Evolutionary conservation across 2,329 filamentous ascomycete genomes (phyloP), one percentile per base, ranked within the genome.

Genomic region (Colletotrichum tanaceti): DNA sequence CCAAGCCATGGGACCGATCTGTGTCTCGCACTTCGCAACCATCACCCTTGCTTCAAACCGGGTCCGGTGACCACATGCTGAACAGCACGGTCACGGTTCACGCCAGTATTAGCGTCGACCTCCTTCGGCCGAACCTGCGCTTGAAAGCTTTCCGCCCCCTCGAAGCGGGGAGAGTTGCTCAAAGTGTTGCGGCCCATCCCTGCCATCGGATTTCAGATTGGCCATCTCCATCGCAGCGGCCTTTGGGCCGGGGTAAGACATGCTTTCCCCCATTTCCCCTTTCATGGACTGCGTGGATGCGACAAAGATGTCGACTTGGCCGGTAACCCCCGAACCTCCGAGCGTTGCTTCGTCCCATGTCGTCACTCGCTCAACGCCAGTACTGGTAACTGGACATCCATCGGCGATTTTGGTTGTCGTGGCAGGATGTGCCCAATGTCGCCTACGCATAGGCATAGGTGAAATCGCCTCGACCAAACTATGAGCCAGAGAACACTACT

Each of bases 1-100:
- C 55, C 61, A 68, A 65, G 62, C 61, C 35, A 35, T 43, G 35
- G 20, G 38, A 49, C 54, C 65, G 65, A 68, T 68, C 62, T 44
- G 65, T 44, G 32, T 35, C 32, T 35, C 32, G 9, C 32, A 35
- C 9, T 49, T 55, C 35, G 24, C 55, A 41, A 39, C 39, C 53
- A 47, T 49, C 35, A 49, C 41, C 32, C 60, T 52, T 68, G 65
- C 49, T 38, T 64, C 61, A 64, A 52, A 49, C 65, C 46, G 20
- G 47, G 65, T 59, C 65, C n/a, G 61, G 57, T 68, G 65, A 68
- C 54, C 61, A 59, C 46, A 53, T 24, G 13, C 22, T 54, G 53
- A 28, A 47, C n/a, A 22, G 32, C 32, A 35, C 32, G 32, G 16
- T 50, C 35, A 35, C 20, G 46, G 65, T 54, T 65, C 49, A n/a